These are phyloP conservation scores for Apiotrichum sp. DNA, from an alignment of 1,284 basidiomycete species.

Conservation along the genomic window DNA sequence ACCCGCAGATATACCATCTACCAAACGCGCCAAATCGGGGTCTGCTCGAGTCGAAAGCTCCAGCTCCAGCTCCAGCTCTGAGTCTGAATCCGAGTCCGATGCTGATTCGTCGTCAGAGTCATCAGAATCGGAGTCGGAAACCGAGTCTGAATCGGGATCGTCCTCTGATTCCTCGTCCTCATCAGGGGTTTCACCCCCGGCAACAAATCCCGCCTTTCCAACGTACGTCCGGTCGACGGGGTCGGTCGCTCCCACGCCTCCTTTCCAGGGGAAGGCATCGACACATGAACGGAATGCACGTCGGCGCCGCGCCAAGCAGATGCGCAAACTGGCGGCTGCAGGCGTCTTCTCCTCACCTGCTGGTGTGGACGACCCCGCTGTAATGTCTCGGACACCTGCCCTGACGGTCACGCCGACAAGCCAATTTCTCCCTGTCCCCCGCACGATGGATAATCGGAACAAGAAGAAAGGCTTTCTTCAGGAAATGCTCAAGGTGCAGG, in stretches of 20 bases:
- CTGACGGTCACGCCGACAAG: neutral
- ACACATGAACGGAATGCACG: conserved; percentile 40
- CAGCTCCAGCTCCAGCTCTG: neutral
- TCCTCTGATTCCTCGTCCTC: conserved; percentile 11
- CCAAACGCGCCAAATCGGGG: too few species aligned
- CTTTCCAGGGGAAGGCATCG: conserved; percentile 35
- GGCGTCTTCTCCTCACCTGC: neutral
- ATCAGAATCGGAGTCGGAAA: neutral
- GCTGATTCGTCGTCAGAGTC: neutral
- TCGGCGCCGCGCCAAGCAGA: conserved; percentile 24
- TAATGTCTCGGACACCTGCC: neutral
- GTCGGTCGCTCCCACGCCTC: conserved; percentile 20
- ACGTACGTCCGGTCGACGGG: too few species aligned
- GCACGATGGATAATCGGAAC: conserved; percentile 37
- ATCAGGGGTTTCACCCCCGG: neutral
- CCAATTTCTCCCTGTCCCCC: conserved; percentile 16
- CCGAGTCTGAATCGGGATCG: conserved; percentile 1
- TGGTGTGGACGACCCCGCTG: too few species aligned
- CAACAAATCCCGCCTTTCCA: too few species aligned
- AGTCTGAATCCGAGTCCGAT: neutral
- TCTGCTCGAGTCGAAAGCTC: too few species aligned
- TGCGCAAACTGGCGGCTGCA: conserved; percentile 15
- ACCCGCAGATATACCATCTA: too few species aligned
- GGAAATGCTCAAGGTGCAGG: conserved; percentile 9
- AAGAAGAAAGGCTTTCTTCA: conserved; percentile 43